phyloP scores from a whole-genome alignment of 345 rosid genomes.

The Salix koriyanagi region DNA sequence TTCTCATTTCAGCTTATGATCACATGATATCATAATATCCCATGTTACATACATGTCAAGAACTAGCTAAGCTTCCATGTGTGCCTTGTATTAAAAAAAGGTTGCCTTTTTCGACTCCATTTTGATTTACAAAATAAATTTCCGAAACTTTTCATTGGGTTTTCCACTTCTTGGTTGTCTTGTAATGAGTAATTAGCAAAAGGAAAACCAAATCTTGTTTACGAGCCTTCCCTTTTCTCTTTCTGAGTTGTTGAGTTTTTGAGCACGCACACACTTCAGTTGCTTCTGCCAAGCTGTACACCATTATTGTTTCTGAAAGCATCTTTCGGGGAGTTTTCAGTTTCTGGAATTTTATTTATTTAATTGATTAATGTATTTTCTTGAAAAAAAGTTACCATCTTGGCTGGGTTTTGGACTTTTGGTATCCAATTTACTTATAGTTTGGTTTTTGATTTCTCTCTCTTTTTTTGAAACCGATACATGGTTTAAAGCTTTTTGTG shows the following conservation, averaged over 20 bases:
- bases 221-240: constrained; percentile 13
- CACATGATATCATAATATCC: constrained; percentile 5
- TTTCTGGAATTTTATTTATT: background rate
- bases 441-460: background rate
- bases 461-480: background rate
- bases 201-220: constrained; percentile 13
- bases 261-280: constrained; percentile 1
- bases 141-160: constrained; percentile 11
- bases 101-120: constrained; percentile 12
- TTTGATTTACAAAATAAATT: constrained; percentile 9
- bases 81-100: constrained; percentile 2
- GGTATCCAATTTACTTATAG: background rate
- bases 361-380: background rate
- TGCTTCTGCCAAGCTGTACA: constrained; percentile 27
- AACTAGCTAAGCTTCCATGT: background rate
- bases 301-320: constrained; percentile 22
- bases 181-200: background rate
- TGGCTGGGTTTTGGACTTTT: background rate
- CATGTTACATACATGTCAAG: constrained; percentile 5
- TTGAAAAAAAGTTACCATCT: background rate
- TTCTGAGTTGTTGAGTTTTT: constrained; percentile 24
- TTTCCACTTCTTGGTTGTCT: constrained; percentile 15
- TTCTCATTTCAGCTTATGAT: constrained; percentile 14
- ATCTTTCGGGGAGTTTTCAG: background rate
- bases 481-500: background rate